These are phyloP conservation scores for Stygiomarasmius scandens DNA, from an alignment of 1,284 basidiomycete genomes.

Conservation along the genomic window DNA sequence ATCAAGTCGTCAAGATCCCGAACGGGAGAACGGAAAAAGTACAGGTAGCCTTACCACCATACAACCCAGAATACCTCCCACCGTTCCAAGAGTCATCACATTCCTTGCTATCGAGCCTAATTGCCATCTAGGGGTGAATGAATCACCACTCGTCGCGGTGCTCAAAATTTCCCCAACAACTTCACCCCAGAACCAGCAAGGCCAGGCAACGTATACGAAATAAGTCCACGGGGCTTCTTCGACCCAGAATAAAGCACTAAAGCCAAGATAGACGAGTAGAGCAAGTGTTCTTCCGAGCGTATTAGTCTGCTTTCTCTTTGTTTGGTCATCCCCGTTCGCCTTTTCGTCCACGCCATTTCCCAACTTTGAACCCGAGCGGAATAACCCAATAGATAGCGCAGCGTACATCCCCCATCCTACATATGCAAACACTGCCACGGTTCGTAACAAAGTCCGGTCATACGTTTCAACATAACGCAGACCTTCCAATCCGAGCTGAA, in stretches of 20 bases:
- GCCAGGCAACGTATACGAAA: slow-evolving; percentile 78
- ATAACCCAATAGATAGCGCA: slow-evolving; percentile 47
- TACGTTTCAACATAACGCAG: slow-evolving; percentile 87
- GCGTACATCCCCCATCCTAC: slow-evolving; percentile 77
- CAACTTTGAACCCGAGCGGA: slow-evolving; percentile 32
- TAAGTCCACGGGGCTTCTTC: slow-evolving; percentile 76
- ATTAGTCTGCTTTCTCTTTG: too few species aligned
- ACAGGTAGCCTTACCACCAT: slow-evolving; percentile 65
- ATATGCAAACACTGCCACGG: slow-evolving; percentile 76
- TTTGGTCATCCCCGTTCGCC: too few species aligned
- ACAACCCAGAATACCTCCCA: slow-evolving; percentile 53
- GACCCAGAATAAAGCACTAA: slow-evolving; percentile 57
- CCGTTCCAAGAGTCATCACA: slow-evolving; percentile 39
- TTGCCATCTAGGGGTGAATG: too few species aligned
- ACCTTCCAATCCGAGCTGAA: slow-evolving; percentile 62
- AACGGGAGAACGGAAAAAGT: background rate
- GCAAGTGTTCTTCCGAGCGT: background rate
- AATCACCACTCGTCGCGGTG: too few species aligned
- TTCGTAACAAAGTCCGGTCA: slow-evolving; percentile 74
- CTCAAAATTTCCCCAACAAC: background rate
- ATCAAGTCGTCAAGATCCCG: slow-evolving; percentile 3
- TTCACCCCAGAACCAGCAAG: slow-evolving; percentile 28
- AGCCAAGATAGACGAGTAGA: slow-evolving; percentile 36
- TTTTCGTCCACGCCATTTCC: background rate
- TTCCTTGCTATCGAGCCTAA: slow-evolving; percentile 29